phyloP scores from a whole-genome alignment of 495 filamentous ascomycete genomes.

The Jackrogersella minutella region DNA sequence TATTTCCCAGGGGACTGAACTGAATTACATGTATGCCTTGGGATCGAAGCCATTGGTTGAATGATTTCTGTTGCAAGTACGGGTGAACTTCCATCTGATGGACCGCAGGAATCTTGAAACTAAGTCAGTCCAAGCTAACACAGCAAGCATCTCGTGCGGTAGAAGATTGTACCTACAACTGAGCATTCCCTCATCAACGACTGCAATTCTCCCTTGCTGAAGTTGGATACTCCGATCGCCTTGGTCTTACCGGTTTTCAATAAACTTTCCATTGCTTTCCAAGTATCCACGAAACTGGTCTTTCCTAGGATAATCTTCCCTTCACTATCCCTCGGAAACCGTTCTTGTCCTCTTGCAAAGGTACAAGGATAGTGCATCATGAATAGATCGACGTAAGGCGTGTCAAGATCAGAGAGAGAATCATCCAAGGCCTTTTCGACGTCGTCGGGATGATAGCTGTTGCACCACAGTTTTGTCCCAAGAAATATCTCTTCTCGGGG shows the following conservation, averaged over 20 bases:
- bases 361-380: not conserved
- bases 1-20: not conserved
- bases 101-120: not conserved
- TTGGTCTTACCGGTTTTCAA: not conserved
- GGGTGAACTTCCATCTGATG: not conserved
- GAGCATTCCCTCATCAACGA: not conserved
- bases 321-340: not conserved
- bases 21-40: not conserved
- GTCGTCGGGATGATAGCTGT: not conserved
- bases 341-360: not conserved
- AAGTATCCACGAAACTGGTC: not conserved
- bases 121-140: too few relatives aligned
- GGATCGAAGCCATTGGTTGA: not conserved
- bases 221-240: not conserved
- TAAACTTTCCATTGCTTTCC: not conserved
- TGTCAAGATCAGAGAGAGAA: not conserved
- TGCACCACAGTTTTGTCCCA: not conserved
- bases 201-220: not conserved
- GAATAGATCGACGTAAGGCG: not conserved
- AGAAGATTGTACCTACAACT: too few relatives aligned
- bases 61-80: not conserved
- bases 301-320: not conserved
- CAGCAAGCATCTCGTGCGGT: too few relatives aligned
- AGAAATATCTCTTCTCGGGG: not conserved
- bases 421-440: not conserved